Conservation (phyloP, 2,329 filamentous ascomycete genomes). For the Cladosporium austrohemisphaericum region DNA sequence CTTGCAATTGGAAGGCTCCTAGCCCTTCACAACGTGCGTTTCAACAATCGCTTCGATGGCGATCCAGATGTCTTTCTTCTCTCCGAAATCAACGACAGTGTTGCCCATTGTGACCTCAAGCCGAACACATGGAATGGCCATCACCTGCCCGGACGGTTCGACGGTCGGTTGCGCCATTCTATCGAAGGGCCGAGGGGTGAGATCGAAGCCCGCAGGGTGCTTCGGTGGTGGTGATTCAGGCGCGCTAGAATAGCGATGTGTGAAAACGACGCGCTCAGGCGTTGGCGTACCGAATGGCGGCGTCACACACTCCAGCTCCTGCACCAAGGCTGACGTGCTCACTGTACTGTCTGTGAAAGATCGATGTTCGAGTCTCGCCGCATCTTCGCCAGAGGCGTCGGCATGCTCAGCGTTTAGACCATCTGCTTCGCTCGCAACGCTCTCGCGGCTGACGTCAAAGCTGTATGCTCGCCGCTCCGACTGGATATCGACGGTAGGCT, state of each 20-base stretch:
- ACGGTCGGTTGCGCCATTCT: background rate
- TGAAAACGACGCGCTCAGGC: background rate
- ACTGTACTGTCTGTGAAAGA: conserved; percentile 29
- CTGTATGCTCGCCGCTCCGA: conserved; percentile 24
- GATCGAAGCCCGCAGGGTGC: background rate
- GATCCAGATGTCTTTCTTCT: conserved; percentile 28
- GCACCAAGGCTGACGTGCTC: conserved; percentile 20
- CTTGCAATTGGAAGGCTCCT: conserved; percentile 8
- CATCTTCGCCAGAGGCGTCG: background rate
- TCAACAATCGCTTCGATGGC: conserved; percentile 27
- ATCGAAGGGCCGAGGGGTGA: background rate
- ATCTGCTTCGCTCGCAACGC: conserved; percentile 16
- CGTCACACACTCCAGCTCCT: conserved; percentile 5
- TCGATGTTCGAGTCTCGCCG: conserved; percentile 13
- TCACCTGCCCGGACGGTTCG: background rate
- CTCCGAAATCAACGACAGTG: conserved; percentile 24
- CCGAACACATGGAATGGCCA: conserved; percentile 25
- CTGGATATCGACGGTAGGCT: conserved; percentile 21
- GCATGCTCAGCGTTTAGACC: background rate
- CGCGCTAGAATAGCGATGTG: background rate
- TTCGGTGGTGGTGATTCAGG: conserved; percentile 10
- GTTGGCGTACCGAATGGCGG: conserved; percentile 4
- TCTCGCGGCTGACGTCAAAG: conserved; percentile 28
- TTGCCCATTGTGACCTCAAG: conserved; percentile 24
- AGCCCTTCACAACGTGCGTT: conserved; percentile 17